A percentile compares a stretch with the other conserved stretches of the same genome.
phyloP scores from a whole-genome alignment of 2,329 filamentous ascomycete genomes.

The Rhynchosporium graminicola region DNA sequence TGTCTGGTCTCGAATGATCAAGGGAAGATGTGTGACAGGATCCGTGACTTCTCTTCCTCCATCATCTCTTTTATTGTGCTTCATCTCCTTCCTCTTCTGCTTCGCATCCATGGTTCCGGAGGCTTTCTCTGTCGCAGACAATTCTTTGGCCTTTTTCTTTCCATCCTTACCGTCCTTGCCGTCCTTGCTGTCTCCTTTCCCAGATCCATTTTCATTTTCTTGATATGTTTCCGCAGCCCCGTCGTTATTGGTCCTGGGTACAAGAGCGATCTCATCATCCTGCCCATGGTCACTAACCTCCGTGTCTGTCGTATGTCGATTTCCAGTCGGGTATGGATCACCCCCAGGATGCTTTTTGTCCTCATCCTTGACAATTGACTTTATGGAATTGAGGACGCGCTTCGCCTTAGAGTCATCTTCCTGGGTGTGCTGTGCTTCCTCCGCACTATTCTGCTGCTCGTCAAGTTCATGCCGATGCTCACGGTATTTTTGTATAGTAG shows the following conservation, averaged over 20 bases:
- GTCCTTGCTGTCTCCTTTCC: background rate
- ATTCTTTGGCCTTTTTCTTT: slow-evolving; percentile 14
- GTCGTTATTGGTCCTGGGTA: slow-evolving; percentile 13
- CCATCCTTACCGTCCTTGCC: slow-evolving; percentile 13
- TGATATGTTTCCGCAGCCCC: slow-evolving; percentile 9
- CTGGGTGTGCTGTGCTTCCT: slow-evolving; percentile 32
- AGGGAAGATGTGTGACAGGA: slow-evolving; percentile 58
- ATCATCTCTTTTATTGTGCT: slow-evolving; percentile 30
- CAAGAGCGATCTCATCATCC: slow-evolving; percentile 1
- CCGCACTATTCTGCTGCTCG: slow-evolving; percentile 26
- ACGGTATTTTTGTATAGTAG: slow-evolving; percentile 34
- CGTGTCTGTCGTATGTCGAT: slow-evolving; percentile 27
- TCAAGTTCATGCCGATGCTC: slow-evolving; percentile 33
- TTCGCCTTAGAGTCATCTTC: slow-evolving; percentile 34
- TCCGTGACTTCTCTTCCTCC: slow-evolving; percentile 55
- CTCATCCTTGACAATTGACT: slow-evolving; percentile 32
- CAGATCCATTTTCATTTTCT: slow-evolving; percentile 12
- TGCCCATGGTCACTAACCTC: background rate
- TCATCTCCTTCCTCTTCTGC: slow-evolving; percentile 35
- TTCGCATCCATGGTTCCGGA: slow-evolving; percentile 31
- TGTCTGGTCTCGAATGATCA: slow-evolving; percentile 57
- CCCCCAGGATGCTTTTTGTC: slow-evolving; percentile 28
- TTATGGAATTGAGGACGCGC: slow-evolving; percentile 30
- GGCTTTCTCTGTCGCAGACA: slow-evolving; percentile 32
- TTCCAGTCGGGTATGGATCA: slow-evolving; percentile 33